Percentiles rank a stretch among this genome's conserved stretches.
phyloP scores from a whole-genome alignment of 768 basidiomycete genomes.

The Phlebiopsis gigantea region DNA sequence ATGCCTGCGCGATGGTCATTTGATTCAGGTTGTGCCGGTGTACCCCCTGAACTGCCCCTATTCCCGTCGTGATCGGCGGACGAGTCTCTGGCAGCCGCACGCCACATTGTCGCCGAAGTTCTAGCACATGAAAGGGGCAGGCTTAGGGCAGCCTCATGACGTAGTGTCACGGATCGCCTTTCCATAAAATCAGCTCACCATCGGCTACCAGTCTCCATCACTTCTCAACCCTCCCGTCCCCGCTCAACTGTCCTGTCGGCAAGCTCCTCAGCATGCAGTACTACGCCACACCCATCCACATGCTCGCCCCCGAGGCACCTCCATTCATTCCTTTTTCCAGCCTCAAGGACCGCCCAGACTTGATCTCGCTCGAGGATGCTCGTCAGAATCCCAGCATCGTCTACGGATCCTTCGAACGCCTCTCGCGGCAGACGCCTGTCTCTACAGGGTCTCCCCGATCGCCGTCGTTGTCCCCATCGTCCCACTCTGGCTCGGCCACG shows the following conservation, averaged over 20 bases:
- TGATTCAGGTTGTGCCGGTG: too few relatives aligned
- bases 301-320: conserved; percentile 2
- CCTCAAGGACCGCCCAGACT: background rate
- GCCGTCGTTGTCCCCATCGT: background rate
- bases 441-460: background rate
- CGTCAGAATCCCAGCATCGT: background rate
- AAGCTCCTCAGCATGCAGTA: background rate
- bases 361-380: conserved; percentile 2
- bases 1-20: too few relatives aligned
- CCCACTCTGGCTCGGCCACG: background rate
- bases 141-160: too few relatives aligned
- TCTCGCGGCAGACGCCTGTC: background rate
- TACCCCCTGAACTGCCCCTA: too few relatives aligned
- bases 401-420: conserved; percentile 1
- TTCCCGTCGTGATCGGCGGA: too few relatives aligned
- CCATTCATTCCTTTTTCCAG: conserved; percentile 1
- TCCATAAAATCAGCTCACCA: too few relatives aligned
- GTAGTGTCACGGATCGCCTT: too few relatives aligned
- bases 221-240: background rate
- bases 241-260: too few relatives aligned
- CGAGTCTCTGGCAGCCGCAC: too few relatives aligned
- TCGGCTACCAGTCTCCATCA: too few relatives aligned
- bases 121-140: too few relatives aligned
- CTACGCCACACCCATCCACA: conserved; percentile 1
- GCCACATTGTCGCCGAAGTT: too few relatives aligned